phyloP scores from a whole-genome alignment of 2,329 filamentous ascomycete species.

The Claviceps maximensis region DNA sequence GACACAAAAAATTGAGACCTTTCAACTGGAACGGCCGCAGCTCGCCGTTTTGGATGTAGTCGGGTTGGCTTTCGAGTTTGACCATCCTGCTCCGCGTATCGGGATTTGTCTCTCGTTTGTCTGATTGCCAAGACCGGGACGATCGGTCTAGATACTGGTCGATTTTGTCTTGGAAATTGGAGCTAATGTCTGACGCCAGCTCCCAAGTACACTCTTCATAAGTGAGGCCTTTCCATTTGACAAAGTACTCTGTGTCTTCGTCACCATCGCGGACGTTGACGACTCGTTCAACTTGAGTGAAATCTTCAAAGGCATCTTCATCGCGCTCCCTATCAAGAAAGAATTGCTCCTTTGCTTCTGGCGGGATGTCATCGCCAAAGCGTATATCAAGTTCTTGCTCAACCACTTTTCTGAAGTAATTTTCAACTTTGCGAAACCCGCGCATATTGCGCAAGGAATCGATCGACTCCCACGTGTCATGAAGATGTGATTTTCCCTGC shows the following conservation, averaged over 20 bases:
- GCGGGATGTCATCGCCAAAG: constrained; percentile 61
- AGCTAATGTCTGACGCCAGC: constrained; percentile 56
- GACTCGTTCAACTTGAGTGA: constrained; percentile 83
- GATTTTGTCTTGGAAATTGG: constrained; percentile 75
- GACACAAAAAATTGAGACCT: constrained; percentile 86
- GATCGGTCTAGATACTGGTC: constrained; percentile 81
- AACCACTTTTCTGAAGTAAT: constrained; percentile 80
- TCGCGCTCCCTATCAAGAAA: constrained; percentile 89
- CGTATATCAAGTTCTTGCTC: constrained; percentile 67
- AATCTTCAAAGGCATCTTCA: constrained; percentile 77
- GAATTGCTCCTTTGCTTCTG: constrained; percentile 85
- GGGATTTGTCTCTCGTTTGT: constrained; percentile 61
- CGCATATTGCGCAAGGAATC: constrained; percentile 63
- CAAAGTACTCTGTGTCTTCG: constrained; percentile 72
- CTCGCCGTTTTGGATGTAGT: constrained; percentile 72
- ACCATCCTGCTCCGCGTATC: constrained; percentile 62
- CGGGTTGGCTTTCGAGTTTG: constrained; percentile 67
- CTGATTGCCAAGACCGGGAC: constrained; percentile 66
- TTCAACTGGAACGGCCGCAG: constrained; percentile 87
- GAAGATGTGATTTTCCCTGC: constrained; percentile 89
- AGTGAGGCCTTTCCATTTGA: constrained; percentile 92
- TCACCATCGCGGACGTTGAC: constrained; percentile 74
- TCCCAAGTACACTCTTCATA: constrained; percentile 98
- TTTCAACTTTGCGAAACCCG: constrained; percentile 80
- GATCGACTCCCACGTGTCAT: constrained; percentile 87